Conservation (phyloP, 495 filamentous ascomycete species). For the Penicillium malachiteum region DNA sequence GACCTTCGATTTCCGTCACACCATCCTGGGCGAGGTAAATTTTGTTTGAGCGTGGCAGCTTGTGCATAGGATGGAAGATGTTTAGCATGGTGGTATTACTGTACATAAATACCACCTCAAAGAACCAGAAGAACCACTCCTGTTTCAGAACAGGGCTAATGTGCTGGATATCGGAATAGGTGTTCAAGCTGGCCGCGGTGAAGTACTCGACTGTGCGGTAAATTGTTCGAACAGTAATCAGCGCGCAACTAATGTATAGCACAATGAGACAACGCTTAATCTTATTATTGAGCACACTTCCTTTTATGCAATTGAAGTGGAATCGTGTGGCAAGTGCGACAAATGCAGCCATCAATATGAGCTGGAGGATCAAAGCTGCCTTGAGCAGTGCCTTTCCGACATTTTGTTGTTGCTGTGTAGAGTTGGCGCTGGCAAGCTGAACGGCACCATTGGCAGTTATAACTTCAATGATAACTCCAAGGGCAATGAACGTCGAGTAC, state of each 20-base stretch:
- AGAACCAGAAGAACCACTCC: slow-evolving; percentile 74
- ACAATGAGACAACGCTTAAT: slow-evolving; percentile 58
- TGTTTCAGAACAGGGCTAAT: slow-evolving; percentile 58
- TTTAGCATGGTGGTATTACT: slow-evolving; percentile 61
- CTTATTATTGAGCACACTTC: slow-evolving; percentile 52
- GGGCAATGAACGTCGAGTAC: slow-evolving; percentile 67
- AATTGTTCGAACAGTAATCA: slow-evolving; percentile 63
- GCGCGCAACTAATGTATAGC: slow-evolving; percentile 59
- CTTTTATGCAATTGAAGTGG: slow-evolving; percentile 55
- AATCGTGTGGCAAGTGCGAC: slow-evolving; percentile 57
- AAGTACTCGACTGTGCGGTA: slow-evolving; percentile 68
- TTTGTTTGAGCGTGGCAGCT: slow-evolving; percentile 60
- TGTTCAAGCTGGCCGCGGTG: slow-evolving; percentile 39
- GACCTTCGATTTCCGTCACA: slow-evolving; percentile 61
- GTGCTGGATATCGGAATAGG: slow-evolving; percentile 33
- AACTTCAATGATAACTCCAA: slow-evolving; percentile 61
- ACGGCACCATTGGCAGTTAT: slow-evolving; percentile 70
- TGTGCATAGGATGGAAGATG: slow-evolving; percentile 58
- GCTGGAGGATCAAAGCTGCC: slow-evolving; percentile 64
- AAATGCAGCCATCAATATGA: slow-evolving; percentile 62
- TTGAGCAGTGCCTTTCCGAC: slow-evolving; percentile 62
- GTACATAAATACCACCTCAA: slow-evolving; percentile 66
- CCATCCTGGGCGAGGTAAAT: slow-evolving; percentile 66
- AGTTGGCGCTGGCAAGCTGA: slow-evolving; percentile 50
- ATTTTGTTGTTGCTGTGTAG: slow-evolving; percentile 41